These are phyloP conservation scores for Tylopilus sp. DNA, from an alignment of 768 basidiomycete species.

Conservation along the genomic window DNA sequence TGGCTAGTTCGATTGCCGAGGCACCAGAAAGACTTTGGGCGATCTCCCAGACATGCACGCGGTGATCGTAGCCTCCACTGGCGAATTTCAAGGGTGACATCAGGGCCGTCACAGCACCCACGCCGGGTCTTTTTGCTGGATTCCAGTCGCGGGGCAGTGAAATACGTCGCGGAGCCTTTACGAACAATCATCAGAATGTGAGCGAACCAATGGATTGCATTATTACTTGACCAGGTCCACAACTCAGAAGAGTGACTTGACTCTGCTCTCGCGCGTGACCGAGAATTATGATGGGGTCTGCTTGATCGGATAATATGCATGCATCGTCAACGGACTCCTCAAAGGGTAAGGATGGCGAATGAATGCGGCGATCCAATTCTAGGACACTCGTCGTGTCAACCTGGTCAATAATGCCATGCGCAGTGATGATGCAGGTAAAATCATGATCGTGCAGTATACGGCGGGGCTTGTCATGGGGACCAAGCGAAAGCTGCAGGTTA, in stretches of 20 bases:
- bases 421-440: constrained; percentile 33
- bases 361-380: constrained; percentile 16
- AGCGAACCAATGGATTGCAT: neutral
- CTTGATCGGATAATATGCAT: constrained; percentile 32
- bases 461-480: constrained; percentile 39
- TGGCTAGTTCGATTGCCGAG: constrained; percentile 30
- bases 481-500: constrained; percentile 17
- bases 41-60: constrained; percentile 46
- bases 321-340: constrained; percentile 42
- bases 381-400: constrained; percentile 19
- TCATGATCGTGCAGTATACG: constrained; percentile 29
- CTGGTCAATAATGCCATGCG: constrained; percentile 37
- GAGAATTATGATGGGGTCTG: constrained; percentile 30
- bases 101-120: constrained; percentile 42
- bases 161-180: constrained; percentile 9
- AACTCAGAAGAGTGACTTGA: constrained; percentile 29
- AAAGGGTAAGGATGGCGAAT: constrained; percentile 17
- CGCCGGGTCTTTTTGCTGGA: constrained; percentile 37
- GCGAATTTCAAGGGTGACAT: constrained; percentile 42
- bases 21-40: constrained; percentile 32
- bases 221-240: constrained; percentile 23
- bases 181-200: constrained; percentile 1
- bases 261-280: constrained; percentile 38
- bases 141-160: constrained; percentile 31
- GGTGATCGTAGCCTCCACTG: constrained; percentile 49